Base-by-base conservation (phyloP, 371 early-diverging fungal genomes). In the Mucor racemosus region DNA sequence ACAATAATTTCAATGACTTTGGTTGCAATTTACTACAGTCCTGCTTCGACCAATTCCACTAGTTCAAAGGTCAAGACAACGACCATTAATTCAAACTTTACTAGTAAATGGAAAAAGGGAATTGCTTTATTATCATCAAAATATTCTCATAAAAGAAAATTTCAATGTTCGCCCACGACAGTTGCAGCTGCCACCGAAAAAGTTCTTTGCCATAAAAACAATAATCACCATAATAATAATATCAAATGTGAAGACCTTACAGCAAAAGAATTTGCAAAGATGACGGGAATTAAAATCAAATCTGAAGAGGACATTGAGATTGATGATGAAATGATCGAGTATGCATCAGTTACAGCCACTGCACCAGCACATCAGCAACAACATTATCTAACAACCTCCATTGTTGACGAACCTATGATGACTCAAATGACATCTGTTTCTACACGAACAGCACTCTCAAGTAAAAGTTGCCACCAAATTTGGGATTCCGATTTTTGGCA, bases 401-500 rank as follows among this genome's bases (percentile, higher is more conserved):
- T 41, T 21, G 36, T 14, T 41, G 46, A 56, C 46, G 54, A 41
- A 39, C 15, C 46, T 19, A 67, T 48, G 48, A 53, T 35, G n/a
- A 61, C 68, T 65, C 66, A 66, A 66, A 68, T 74, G 74, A 73
- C 71, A 62, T 58, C 71, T 33, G 56, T 60, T 26, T 67, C 72
- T 10, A 40, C 67, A 33, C 53, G 61, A 34, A 67, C 72, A 13
- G 70, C 66, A 10, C 60, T 67, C 4, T 74, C 74, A 4, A 68
- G 72, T 55, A 60, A 69, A 33, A 69, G 70, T 62, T 61, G 64
- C 17, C 76, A 72, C 50, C 80, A 66, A 19, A 77, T 80, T 58
- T 80, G 80, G 80, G 80, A 80, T 62, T 72, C 77, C 40, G 76
- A 71, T 26, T 80, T 76, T 53, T 80, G 80, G 80, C 73, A 75